Conservation (phyloP, 1,139 yeast species). For the Nakaseomyces uthaithaninus region DNA sequence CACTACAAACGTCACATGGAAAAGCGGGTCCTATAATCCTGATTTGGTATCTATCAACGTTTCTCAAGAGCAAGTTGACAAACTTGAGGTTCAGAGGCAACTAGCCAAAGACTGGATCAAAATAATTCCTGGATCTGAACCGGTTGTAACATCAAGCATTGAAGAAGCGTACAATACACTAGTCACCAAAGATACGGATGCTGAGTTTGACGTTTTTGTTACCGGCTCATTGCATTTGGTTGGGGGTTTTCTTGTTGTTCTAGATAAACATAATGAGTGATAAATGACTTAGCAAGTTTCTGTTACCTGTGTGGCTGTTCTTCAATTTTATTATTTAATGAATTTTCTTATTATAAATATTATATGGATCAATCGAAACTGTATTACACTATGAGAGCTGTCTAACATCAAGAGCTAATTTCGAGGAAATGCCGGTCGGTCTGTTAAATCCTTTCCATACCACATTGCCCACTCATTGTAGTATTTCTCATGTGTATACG, state of each 20-base stretch:
- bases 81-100: conserved; percentile 69
- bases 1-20: conserved; percentile 89
- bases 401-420: no score
- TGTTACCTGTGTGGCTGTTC: no score
- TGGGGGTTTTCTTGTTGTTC: conserved; percentile 85
- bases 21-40: conserved; percentile 66
- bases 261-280: conserved; percentile 38
- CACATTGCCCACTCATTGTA: conserved; percentile 49
- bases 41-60: conserved; percentile 83
- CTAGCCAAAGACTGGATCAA: conserved; percentile 63
- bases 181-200: conserved; percentile 30
- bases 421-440: conserved; percentile 34
- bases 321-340: conserved; percentile 6
- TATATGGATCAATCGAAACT: no score
- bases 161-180: conserved; percentile 61
- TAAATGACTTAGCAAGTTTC: not conserved
- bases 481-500: conserved; percentile 42
- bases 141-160: conserved; percentile 61
- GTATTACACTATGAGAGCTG: no score
- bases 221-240: conserved; percentile 92
- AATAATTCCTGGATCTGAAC: conserved; percentile 40
- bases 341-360: conserved; percentile 1
- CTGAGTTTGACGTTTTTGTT: conserved; percentile 65
- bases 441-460: conserved; percentile 65
- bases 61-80: conserved; percentile 67